Base-by-base conservation (phyloP, 1,284 basidiomycete species). In the Puccinia brachypodii region DNA sequence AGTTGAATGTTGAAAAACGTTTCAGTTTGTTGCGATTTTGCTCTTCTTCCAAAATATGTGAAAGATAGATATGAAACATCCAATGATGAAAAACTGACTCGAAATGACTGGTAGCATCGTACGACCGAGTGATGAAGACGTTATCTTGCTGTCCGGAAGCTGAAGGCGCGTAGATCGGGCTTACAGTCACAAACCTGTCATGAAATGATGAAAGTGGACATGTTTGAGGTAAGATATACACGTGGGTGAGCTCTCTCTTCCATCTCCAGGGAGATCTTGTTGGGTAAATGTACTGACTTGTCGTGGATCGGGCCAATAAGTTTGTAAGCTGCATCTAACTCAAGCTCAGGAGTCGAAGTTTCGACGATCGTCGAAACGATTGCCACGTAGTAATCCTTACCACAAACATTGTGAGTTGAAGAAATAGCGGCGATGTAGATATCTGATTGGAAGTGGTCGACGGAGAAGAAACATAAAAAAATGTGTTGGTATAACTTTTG, bases 311-410 rank as follows among this genome's bases (percentile, higher is more conserved):
- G 91, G 9, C 97, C 97, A 66, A 99, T 91, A 58, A 99, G 91
- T 85, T 93, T 91, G 82, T 99, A 91, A 85, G 94, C 97, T 64
- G 96, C 94, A 33, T 89, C 88, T 84, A 99, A 94, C 89, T 99
- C 97, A 50, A 91, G 89, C 88, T 99, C 96, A 44, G 97, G 97
- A 83, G 90, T 92, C 86, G 92, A 90, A 1, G 96, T 98, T 89
- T 99, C 97, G 76, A 99, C 96, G 84, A 99, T 94, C 42, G 97
- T 99, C 84, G 95, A 98, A 84, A 99, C 97, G 84, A 98, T 98
- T 42, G 95, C 97, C 84, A 99, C 91, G 87, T 95, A 96, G 83
- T 98, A 88, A 86, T 95, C 94, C 87, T 94, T 94, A 7, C 96
- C 94, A 84, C 95, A 96, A 84, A 99, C 95, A 85, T 98, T 98